Evolutionary conservation across 805 yeast species (phyloP).

Genomic region (Pichia deserticola): DNA sequence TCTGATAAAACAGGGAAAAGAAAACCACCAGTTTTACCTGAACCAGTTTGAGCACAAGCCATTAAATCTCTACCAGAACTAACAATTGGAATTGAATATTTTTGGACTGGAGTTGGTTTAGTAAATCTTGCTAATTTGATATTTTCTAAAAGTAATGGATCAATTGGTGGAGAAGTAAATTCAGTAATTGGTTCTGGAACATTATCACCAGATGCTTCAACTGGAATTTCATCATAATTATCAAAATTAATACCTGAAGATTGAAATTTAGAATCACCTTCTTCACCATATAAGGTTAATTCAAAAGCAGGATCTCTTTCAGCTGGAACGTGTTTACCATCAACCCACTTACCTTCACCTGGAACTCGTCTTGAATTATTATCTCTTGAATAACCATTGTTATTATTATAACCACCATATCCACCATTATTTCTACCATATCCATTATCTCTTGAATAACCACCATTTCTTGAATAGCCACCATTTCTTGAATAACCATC

Average conservation of each 20-base stretch:
- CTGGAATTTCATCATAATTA: conserved; percentile 97
- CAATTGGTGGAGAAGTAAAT: conserved; percentile 91
- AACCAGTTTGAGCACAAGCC: conserved; percentile 98
- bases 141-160: conserved; percentile 76
- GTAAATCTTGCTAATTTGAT: conserved; percentile 83
- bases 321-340: conserved; percentile 86
- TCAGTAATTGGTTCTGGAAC: conserved; percentile 90
- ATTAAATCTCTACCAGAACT: conserved; percentile 68
- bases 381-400: conserved; percentile 18
- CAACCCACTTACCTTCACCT: conserved; percentile 75
- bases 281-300: conserved; percentile 73
- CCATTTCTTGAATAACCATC: conserved; percentile 22
- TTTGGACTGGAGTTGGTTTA: conserved; percentile 95
- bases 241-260: conserved; percentile 98
- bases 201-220: conserved; percentile 91
- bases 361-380: conserved; percentile 26
- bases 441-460: conserved; percentile 22
- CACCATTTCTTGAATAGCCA: conserved; percentile 18
- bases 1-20: conserved; percentile 94
- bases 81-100: conserved; percentile 77
- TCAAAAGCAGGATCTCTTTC: conserved; percentile 63
- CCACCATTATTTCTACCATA: conserved; percentile 22
- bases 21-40: conserved; percentile 99
- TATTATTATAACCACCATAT: conserved; percentile 13
- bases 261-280: conserved; percentile 69